phyloP scores from a whole-genome alignment of 2,329 filamentous ascomycete genomes.

The Colletotrichum simmondsii region DNA sequence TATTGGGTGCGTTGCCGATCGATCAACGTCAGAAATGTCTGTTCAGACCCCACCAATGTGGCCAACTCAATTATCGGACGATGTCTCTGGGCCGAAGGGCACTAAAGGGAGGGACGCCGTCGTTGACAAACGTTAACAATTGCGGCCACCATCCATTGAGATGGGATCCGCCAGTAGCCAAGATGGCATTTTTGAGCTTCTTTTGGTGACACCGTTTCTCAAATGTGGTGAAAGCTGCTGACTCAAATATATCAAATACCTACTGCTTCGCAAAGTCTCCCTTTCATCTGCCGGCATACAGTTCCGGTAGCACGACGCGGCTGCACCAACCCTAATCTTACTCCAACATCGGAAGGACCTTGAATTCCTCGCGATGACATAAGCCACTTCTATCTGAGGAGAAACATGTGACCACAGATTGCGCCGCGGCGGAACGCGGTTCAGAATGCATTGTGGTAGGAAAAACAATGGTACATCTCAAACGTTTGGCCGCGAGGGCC shows the following conservation, averaged over 20 bases:
- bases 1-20: constrained; percentile 11
- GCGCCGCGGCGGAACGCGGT: background rate
- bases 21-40: constrained; percentile 31
- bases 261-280: constrained; percentile 13
- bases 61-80: constrained; percentile 27
- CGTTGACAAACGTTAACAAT: constrained; percentile 1
- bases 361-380: constrained; percentile 11
- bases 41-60: constrained; percentile 17
- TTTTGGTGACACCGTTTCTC: background rate
- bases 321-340: constrained; percentile 5
- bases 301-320: constrained; percentile 9
- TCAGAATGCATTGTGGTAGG: background rate
- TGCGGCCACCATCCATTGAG: background rate
- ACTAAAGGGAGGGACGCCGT: constrained; percentile 10
- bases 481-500: background rate
- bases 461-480: background rate
- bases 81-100: constrained; percentile 18
- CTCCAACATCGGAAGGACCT: constrained; percentile 19
- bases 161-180: background rate
- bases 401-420: constrained; percentile 4
- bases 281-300: constrained; percentile 16
- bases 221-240: background rate
- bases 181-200: background rate
- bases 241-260: constrained; percentile 2
- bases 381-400: constrained; percentile 1